Evolutionary conservation across 169 alveolate species (phyloP), one percentile per base, ranked within the genome.

Genomic region (Pseudocohnilembus persalinus): DNA sequence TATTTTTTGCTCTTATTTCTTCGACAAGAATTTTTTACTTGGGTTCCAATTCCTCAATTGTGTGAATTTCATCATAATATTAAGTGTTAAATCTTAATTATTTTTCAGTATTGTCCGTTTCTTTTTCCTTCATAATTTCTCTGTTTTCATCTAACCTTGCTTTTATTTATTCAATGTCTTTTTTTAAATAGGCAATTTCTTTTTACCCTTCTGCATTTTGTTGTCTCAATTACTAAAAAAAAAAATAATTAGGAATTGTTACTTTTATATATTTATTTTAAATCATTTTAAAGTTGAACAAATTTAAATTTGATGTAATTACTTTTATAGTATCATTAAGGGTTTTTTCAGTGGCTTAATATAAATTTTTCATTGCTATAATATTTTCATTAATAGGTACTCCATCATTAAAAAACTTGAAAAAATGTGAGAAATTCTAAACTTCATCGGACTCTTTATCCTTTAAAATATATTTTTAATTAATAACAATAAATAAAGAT

Each of bases 381-480:
- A 79, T 79, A 64, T 79, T 79, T 68, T 79, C 84, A 49, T 79
- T 79, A 29, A 79, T 79, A 79, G 84, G 84, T 34, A 79, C 63
- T 35, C 84, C 84, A 79, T 79, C 84, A 29, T 79, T 79, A 64
- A 79, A 79, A 63, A 34, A 79, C n/a, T 79, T 79, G 63, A 79
- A 79, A 32, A 79, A 79, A 0, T 64, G 64, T 28, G 84, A 35
- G 49, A 79, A 79, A 29, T 35, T 79, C 11, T 68, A 34, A 34
- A 34, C 28, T 79, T 79, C 84, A 29, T 79, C 84, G 0, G 76
- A 49, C 63, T 79, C 84, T 79, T 79, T 79, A 63, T 79, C 84
- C 76, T 79, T 11, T 11, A 49, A 11, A 49, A 11, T 49, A 11
- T 11, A 4, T 11, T 11, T 49, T 49, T n/a, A n/a, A n/a, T n/a